Evolutionary conservation across 306 rosid genomes (phyloP).

Genomic region (Trichosanthes cucumerina): DNA sequence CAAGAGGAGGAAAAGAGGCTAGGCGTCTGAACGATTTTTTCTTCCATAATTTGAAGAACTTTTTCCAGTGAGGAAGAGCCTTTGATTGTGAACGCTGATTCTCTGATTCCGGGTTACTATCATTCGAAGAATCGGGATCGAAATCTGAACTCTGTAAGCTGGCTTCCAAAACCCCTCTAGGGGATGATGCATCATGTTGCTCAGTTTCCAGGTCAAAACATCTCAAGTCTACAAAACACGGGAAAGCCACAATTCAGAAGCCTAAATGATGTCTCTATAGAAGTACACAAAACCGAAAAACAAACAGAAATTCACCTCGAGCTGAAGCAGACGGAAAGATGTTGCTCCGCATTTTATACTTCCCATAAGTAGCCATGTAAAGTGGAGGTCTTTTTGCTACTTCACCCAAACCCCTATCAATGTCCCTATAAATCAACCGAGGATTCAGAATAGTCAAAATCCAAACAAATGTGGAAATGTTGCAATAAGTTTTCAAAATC

Average conservation of each 20-base stretch:
- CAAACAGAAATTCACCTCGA: conserved; percentile 30
- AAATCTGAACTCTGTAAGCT: conserved; percentile 21
- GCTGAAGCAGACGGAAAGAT: conserved; percentile 28
- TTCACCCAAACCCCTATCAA: conserved; percentile 2
- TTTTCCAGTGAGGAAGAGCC: conserved; percentile 33
- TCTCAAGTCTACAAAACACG: conserved; percentile 44
- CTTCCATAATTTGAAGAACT: conserved; percentile 34
- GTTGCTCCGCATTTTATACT: conserved; percentile 12
- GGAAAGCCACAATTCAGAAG: conserved; percentile 4
- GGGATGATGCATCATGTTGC: conserved; percentile 46
- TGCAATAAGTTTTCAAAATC: not conserved
- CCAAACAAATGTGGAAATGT: not conserved
- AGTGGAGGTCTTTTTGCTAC: conserved; percentile 9
- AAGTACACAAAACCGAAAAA: not conserved
- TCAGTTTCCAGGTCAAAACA: conserved; percentile 50
- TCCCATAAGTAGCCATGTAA: conserved; percentile 3
- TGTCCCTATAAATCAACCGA: conserved; percentile 21
- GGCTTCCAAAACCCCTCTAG: conserved; percentile 77
- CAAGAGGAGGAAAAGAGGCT: conserved; percentile 38
- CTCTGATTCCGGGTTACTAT: conserved; percentile 14
- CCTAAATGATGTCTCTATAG: not conserved
- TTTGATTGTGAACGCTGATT: conserved; percentile 17
- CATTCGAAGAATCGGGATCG: conserved; percentile 14
- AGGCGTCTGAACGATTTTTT: conserved; percentile 28
- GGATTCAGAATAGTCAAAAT: not conserved